Conservation (phyloP, 345 rosid species). For the Cardamine chenopodiifolia region DNA sequence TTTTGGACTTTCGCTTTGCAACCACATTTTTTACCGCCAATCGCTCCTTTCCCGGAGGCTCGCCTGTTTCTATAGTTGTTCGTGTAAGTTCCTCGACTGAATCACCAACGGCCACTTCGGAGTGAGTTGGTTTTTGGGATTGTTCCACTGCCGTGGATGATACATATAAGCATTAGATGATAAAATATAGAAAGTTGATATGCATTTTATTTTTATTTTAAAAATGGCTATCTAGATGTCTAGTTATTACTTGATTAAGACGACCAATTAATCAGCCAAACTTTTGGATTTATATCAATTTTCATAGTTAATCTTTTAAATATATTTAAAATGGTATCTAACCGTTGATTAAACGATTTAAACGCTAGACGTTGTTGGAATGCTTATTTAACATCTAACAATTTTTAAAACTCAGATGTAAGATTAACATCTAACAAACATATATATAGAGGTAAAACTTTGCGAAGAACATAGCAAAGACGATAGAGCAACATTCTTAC, state of each 20-base stretch:
- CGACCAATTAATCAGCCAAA: not conserved
- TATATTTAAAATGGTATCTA: not conserved
- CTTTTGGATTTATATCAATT: not conserved
- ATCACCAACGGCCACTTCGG: slow-evolving; percentile 13
- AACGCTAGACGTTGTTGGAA: not conserved
- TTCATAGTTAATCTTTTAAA: not conserved
- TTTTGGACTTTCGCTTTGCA: not conserved
- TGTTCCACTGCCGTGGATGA: not conserved
- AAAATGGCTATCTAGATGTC: not conserved
- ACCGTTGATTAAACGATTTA: not conserved
- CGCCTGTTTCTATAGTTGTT: not conserved
- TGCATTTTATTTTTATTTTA: not conserved
- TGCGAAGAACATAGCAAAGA: not conserved
- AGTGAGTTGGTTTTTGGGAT: not conserved
- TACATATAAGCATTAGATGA: not conserved
- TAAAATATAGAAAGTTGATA: not conserved
- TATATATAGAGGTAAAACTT: not conserved
- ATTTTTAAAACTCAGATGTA: not conserved
- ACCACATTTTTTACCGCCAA: not conserved
- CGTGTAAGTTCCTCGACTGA: not conserved
- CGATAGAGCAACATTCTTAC: not conserved
- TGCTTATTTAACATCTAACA: not conserved
- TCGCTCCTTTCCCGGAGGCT: not conserved
- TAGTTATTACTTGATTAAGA: not conserved
- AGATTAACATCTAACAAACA: not conserved